Evolutionary conservation across 306 rosid species (phyloP).

Genomic region (Prunus mongolica): DNA sequence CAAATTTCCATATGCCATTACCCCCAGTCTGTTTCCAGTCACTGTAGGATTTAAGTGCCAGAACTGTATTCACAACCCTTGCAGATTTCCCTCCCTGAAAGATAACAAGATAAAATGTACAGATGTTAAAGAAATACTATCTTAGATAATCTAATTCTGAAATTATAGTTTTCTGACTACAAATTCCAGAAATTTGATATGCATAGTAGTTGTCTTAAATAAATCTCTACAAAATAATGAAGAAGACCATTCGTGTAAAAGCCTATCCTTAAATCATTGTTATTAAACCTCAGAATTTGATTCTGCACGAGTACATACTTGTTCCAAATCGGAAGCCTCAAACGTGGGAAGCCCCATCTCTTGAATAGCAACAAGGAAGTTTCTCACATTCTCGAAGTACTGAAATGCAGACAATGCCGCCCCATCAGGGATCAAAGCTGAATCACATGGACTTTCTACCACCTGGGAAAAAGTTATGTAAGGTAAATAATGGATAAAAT

Average conservation of each 20-base stretch:
- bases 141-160: neutral
- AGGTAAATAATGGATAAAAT: neutral
- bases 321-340: constrained; percentile 96
- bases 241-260: neutral
- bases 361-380: constrained; percentile 74
- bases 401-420: constrained; percentile 89
- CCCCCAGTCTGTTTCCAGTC: constrained; percentile 89
- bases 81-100: constrained; percentile 86
- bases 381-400: constrained; percentile 92
- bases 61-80: constrained; percentile 65
- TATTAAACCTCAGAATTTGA: neutral
- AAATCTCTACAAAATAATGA: neutral
- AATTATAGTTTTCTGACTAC: neutral
- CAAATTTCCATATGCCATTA: constrained; percentile 82
- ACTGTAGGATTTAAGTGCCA: constrained; percentile 82
- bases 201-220: neutral
- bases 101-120: constrained; percentile 3
- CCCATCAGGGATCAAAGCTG: constrained; percentile 75
- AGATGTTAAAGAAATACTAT: neutral
- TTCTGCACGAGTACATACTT: constrained; percentile 45
- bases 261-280: no score
- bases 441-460: constrained; percentile 89
- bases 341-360: constrained; percentile 84
- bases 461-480: constrained; percentile 41
- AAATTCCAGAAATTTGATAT: neutral